A percentile compares a stretch with the other conserved stretches of the same genome.
Evolutionary conservation across 208 protist genomes (phyloP).

Genomic region (Blechomonas ayalai): DNA sequence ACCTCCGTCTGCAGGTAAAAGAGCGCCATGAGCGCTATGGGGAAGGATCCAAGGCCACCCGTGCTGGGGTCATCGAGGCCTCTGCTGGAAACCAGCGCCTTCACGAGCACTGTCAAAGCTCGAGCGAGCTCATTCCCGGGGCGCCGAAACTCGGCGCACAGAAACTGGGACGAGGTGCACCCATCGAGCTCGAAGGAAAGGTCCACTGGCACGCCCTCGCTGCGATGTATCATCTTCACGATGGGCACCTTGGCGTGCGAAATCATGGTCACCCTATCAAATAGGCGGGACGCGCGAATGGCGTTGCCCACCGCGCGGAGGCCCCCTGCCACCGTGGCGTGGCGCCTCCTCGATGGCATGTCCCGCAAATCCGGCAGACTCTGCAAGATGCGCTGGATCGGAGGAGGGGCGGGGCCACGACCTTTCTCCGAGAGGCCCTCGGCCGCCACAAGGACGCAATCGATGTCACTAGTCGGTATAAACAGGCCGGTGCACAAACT

Average conservation of each 20-base stretch:
- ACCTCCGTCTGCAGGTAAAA: slow-evolving; percentile 64
- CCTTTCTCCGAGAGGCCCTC: background rate
- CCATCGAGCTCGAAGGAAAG: slow-evolving; percentile 69
- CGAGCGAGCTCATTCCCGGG: slow-evolving; percentile 57
- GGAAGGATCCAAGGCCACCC: slow-evolving; percentile 82
- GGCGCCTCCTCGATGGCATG: too few relatives aligned
- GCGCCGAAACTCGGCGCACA: slow-evolving; percentile 56
- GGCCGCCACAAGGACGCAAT: slow-evolving; percentile 50
- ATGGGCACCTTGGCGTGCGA: slow-evolving; percentile 72
- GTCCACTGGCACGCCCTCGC: slow-evolving; percentile 40
- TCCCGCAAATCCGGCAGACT: slow-evolving; percentile 7
- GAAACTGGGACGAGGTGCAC: slow-evolving; percentile 46
- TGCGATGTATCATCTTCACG: slow-evolving; percentile 62
- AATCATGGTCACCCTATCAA: slow-evolving; percentile 36
- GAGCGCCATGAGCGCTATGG: slow-evolving; percentile 69
- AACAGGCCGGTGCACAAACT: slow-evolving; percentile 64
- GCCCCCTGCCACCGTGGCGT: slow-evolving; percentile 6
- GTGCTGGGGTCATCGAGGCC: slow-evolving; percentile 67
- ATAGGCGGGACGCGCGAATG: slow-evolving; percentile 24
- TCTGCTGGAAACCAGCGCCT: slow-evolving; percentile 47
- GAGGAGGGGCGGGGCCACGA: background rate
- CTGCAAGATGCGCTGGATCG: background rate
- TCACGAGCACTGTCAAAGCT: slow-evolving; percentile 68
- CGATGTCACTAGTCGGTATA: slow-evolving; percentile 77
- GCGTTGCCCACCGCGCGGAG: slow-evolving; percentile 37